phyloP scores from a whole-genome alignment of 257 asterid species.

The Solanum sejunctum region DNA sequence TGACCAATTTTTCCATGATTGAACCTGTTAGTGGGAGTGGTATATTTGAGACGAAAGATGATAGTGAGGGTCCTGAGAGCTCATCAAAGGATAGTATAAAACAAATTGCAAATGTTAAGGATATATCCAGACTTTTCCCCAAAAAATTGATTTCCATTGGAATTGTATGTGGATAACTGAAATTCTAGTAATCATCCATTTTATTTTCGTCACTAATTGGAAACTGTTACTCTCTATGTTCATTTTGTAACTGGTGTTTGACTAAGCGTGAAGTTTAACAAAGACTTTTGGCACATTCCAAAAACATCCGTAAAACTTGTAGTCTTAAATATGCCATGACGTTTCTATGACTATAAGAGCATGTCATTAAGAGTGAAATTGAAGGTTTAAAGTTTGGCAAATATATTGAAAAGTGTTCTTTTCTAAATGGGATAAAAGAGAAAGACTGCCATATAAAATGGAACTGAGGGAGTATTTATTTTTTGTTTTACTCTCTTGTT shows the following conservation, averaged over 20 bases:
- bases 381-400: background rate
- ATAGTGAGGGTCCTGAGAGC: background rate
- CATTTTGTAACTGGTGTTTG: background rate
- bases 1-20: background rate
- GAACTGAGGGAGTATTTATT: background rate
- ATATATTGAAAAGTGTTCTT: background rate
- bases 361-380: background rate
- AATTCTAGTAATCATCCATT: background rate
- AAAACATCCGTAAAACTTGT: background rate
- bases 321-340: background rate
- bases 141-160: background rate
- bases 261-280: background rate
- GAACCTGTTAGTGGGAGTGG: background rate
- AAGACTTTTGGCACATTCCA: background rate
- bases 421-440: background rate
- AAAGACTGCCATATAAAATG: background rate
- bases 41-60: background rate
- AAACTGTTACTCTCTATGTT: background rate
- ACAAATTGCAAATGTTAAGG: background rate
- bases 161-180: background rate
- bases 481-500: background rate
- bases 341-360: background rate
- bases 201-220: background rate
- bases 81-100: background rate
- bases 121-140: background rate